phyloP scores from a whole-genome alignment of 306 rosid genomes.

The Luffa aegyptiaca region DNA sequence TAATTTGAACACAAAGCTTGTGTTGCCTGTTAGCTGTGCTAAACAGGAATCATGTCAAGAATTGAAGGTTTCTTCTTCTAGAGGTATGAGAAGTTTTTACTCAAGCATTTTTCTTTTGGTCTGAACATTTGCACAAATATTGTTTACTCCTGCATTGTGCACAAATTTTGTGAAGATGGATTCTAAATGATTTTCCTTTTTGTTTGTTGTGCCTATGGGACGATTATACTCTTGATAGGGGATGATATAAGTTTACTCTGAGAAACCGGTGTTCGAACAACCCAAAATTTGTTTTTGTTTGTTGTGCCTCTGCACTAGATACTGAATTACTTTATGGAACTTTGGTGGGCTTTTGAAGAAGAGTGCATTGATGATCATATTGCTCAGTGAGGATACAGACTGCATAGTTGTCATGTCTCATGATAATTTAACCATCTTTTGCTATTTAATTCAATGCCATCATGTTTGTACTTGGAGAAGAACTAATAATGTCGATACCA shows the following conservation, averaged over 20 bases:
- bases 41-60: background rate
- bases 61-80: background rate
- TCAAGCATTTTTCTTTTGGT: background rate
- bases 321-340: background rate
- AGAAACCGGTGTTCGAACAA: background rate
- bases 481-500: background rate
- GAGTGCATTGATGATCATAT: background rate
- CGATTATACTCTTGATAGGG: background rate
- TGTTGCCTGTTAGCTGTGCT: background rate
- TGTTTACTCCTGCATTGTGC: background rate
- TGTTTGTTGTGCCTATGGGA: background rate
- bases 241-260: background rate
- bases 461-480: background rate
- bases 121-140: background rate
- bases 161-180: background rate
- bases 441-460: background rate
- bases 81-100: constrained; percentile 15
- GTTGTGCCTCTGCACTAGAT: background rate
- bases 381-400: background rate
- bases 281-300: background rate
- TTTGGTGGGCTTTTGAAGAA: background rate
- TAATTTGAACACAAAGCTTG: background rate
- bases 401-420: background rate
- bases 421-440: background rate
- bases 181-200: background rate